Evolutionary conservation across 2,329 filamentous ascomycete genomes (phyloP).

Genomic region (Botryosphaeria agaves): DNA sequence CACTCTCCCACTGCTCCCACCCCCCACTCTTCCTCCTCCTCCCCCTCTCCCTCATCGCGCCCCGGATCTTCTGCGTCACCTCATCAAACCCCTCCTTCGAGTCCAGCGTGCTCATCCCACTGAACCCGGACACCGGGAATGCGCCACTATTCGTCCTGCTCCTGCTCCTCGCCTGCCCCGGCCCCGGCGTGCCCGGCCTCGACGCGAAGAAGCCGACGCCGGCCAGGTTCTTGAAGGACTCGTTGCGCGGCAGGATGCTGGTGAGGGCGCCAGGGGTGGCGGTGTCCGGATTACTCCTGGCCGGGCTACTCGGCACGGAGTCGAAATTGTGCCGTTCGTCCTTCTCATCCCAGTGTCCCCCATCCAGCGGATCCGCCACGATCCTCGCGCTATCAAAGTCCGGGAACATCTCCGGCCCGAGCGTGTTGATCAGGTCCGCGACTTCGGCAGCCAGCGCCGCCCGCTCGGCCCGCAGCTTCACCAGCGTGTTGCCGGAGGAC

Average conservation of each 20-base stretch:
- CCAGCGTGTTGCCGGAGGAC: slow-evolving; percentile 65
- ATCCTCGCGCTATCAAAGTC: slow-evolving; percentile 74
- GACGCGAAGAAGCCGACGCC: slow-evolving; percentile 82
- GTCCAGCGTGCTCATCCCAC: slow-evolving; percentile 46
- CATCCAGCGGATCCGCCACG: slow-evolving; percentile 37
- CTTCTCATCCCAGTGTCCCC: no score
- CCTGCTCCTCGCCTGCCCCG: slow-evolving; percentile 50
- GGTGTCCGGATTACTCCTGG: slow-evolving; percentile 6
- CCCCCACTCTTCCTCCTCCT: slow-evolving; percentile 36
- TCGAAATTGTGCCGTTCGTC: slow-evolving; percentile 7
- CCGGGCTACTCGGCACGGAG: slow-evolving; percentile 9
- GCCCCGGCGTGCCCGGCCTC: slow-evolving; percentile 63
- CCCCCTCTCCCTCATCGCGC: slow-evolving; percentile 67
- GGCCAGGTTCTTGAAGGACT: slow-evolving; percentile 83
- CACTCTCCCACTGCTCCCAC: slow-evolving; percentile 6
- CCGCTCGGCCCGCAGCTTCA: slow-evolving; percentile 56
- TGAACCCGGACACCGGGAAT: slow-evolving; percentile 52
- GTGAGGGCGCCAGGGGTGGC: slow-evolving; percentile 20
- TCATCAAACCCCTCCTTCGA: slow-evolving; percentile 60
- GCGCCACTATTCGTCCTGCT: slow-evolving; percentile 46
- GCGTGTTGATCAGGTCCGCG: slow-evolving; percentile 81
- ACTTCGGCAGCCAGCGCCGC: slow-evolving; percentile 64
- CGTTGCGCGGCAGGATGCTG: slow-evolving; percentile 61
- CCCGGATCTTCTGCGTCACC: slow-evolving; percentile 67
- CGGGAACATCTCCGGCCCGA: slow-evolving; percentile 92